A percentile compares a stretch with the other conserved stretches of the same genome.
Conservation (phyloP, 306 rosid genomes). For the Cucurbita ficifolia region DNA sequence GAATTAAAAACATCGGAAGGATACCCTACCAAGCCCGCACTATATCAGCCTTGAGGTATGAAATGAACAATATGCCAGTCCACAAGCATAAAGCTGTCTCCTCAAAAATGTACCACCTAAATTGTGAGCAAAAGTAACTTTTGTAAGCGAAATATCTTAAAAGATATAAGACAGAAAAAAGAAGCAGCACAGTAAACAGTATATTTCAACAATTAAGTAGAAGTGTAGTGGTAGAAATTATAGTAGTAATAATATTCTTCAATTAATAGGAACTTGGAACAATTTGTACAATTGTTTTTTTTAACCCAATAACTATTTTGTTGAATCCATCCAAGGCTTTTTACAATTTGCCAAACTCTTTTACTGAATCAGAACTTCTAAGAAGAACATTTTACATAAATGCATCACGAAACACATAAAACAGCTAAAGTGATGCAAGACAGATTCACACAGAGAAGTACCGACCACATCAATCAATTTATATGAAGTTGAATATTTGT, state of each 20-base stretch:
- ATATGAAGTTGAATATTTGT: neutral
- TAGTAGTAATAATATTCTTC: neutral
- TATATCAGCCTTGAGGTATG: conserved; percentile 56
- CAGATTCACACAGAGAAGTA: neutral
- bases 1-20: neutral
- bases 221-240: neutral
- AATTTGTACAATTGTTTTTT: neutral
- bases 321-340: conserved; percentile 1
- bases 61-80: conserved; percentile 67
- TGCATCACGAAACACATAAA: neutral
- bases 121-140: conserved; percentile 10
- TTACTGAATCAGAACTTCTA: neutral
- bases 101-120: conserved; percentile 89
- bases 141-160: neutral
- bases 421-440: neutral
- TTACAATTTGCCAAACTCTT: neutral
- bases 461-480: neutral
- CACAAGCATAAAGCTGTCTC: conserved; percentile 88
- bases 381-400: neutral
- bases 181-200: no score
- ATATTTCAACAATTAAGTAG: no score
- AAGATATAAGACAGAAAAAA: no score
- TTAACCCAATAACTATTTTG: neutral
- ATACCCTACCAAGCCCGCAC: conserved; percentile 50
- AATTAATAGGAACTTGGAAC: neutral